Evolutionary conservation across 441 rosid genomes (phyloP).

Genomic region (Brassica hybrid): DNA sequence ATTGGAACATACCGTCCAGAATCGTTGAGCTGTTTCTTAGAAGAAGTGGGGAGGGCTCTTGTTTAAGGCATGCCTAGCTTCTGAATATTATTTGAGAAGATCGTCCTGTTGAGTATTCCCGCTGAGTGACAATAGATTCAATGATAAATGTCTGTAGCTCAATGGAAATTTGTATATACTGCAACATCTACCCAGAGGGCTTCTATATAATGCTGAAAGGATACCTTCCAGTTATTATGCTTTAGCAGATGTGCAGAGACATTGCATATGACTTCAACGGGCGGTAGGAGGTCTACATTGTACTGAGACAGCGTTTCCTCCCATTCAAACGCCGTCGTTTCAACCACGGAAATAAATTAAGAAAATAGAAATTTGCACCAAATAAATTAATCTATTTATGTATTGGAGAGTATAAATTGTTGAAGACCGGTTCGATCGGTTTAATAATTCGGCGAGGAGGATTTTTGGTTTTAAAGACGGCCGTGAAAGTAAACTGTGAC

Average conservation of each 20-base stretch:
- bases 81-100: conserved; percentile 57
- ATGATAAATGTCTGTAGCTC: conserved; percentile 31
- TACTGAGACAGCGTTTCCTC: too few relatives aligned
- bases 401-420: background rate
- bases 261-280: background rate
- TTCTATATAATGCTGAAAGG: conserved; percentile 17
- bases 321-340: background rate
- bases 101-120: conserved; percentile 78
- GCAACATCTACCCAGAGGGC: conserved; percentile 25
- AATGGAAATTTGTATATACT: background rate
- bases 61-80: conserved; percentile 49
- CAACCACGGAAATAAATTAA: too few relatives aligned
- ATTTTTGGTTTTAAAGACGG: conserved; percentile 17
- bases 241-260: conserved; percentile 55
- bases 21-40: conserved; percentile 68
- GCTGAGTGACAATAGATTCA: conserved; percentile 64
- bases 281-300: background rate
- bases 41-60: conserved; percentile 53
- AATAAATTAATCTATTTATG: too few relatives aligned
- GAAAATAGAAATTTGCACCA: background rate
- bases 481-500: conserved; percentile 25
- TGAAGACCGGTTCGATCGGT: background rate
- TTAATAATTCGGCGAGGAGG: background rate
- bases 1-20: conserved; percentile 49
- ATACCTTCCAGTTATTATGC: conserved; percentile 89